Evolutionary conservation across 495 filamentous ascomycete species (phyloP), one percentile per base, ranked within the genome.

Genomic region (Trichocladium uniseriatum): DNA sequence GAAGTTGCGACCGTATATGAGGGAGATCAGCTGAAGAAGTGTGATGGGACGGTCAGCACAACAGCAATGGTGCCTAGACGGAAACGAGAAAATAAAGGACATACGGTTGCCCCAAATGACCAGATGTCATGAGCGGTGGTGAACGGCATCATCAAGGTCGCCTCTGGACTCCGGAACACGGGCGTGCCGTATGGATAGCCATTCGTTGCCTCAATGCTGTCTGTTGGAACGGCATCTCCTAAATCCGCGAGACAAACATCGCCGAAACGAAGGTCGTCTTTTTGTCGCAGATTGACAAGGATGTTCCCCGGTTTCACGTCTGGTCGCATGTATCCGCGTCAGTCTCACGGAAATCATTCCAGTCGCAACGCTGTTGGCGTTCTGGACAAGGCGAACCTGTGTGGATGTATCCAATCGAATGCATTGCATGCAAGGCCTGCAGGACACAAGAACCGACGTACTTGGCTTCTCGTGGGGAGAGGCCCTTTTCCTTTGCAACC

Each of bases 91-190:
- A 16, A 6, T 6, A 13, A 3, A n/a, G 9, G 15, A 43, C 40
- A 13, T 43, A 43, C 40, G 6, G 40, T 43, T 18, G 40, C 40
- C n/a, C 40, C 40, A 20, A 43, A 43, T 2, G 40, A 31, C 40
- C 27, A 43, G 27, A 43, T 32, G 22, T 43, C 40, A 20, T 29
- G 24, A 5, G 40, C 24, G 2, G 40, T 29, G n/a, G 24, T 32
- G 9, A 43, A 43, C 5, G 24, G 40, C 40, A 43, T 31, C 24
- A 43, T 43, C 40, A 43, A 32, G 40, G 40, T 43, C 8, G 40
- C 27, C 27, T 43, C 40, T 18, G 40, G 40, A 20, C 40, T 43
- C 1, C 40, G 40, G 15, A 43, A 43, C 27, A 43, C 7, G 7
- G 40, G 40, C 1, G 40, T 32, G 24, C 40, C 40, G 7, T 19